phyloP scores from a whole-genome alignment of 176 grass and related monocot species.

The Guadua angustifolia region DNA sequence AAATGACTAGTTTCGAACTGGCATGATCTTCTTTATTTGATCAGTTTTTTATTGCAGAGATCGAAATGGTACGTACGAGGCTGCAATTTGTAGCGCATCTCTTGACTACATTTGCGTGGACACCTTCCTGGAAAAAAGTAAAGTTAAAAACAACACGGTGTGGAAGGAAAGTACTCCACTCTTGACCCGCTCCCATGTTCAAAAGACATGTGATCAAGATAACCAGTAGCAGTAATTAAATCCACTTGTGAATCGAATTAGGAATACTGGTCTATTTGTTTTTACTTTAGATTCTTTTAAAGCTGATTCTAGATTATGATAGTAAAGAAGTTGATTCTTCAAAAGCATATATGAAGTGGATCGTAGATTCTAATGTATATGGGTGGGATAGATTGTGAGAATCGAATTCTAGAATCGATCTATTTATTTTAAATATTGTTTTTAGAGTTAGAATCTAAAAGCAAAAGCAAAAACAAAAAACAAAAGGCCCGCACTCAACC shows the following conservation, averaged over 20 bases:
- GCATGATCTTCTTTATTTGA: not conserved
- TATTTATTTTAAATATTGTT: too few species aligned
- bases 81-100: not conserved
- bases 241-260: not conserved
- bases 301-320: too few species aligned
- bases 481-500: not conserved
- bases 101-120: not conserved
- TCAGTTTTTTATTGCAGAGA: not conserved
- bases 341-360: too few species aligned
- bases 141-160: not conserved
- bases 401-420: too few species aligned
- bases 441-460: too few species aligned
- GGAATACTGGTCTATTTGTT: not conserved
- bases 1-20: not conserved
- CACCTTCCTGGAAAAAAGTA: not conserved
- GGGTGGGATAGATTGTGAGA: too few species aligned
- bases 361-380: too few species aligned
- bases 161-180: not conserved
- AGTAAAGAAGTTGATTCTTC: too few species aligned
- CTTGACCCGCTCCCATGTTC: constrained; percentile 1
- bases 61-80: not conserved
- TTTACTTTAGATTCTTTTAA: too few species aligned
- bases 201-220: not conserved
- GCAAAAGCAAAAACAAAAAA: too few species aligned
- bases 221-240: not conserved